Percentiles rank a stretch among this genome's conserved stretches.
These are phyloP conservation scores for Aspergillus sparsus DNA, from an alignment of 495 filamentous ascomycete species.

Conservation along the genomic window DNA sequence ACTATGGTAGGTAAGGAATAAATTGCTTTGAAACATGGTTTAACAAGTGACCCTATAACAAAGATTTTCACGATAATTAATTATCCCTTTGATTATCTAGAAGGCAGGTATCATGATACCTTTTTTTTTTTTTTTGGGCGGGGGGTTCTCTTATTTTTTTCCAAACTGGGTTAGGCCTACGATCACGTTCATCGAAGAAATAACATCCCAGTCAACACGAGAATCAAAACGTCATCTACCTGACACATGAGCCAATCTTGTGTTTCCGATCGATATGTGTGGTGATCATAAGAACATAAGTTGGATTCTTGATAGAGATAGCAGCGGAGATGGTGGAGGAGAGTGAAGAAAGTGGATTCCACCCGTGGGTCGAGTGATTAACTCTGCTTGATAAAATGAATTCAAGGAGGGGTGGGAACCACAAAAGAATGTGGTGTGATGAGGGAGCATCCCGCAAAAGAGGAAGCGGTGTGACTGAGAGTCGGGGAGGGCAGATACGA, in stretches of 20 bases:
- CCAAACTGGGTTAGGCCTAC: background rate
- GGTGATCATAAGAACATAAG: conserved; percentile 27
- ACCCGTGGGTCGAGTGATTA: conserved; percentile 29
- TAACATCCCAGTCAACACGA: conserved; percentile 14
- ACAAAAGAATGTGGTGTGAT: conserved; percentile 28
- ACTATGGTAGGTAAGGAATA: conserved; percentile 13
- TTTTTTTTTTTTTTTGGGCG: background rate
- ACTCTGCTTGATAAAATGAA: conserved; percentile 7
- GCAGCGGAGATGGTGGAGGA: background rate
- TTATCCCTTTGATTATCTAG: background rate
- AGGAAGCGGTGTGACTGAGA: conserved; percentile 29
- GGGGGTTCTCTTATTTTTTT: conserved; percentile 4
- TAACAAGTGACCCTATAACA: background rate
- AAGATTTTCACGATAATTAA: background rate
- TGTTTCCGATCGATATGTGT: conserved; percentile 7
- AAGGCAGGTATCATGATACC: conserved; percentile 3
- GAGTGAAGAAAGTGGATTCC: conserved; percentile 20
- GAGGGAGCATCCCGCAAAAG: conserved; percentile 8
- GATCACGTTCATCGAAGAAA: conserved; percentile 9
- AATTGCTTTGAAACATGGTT: conserved; percentile 11
- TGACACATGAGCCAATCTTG: conserved; percentile 17
- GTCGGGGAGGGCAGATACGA: conserved; percentile 11
- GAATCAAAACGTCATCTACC: conserved; percentile 20
- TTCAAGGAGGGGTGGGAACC: conserved; percentile 20
- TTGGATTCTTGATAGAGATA: conserved; percentile 12